Evolutionary conservation across 2,329 filamentous ascomycete genomes (phyloP), one percentile per base, ranked within the genome.

Genomic region (Cadophora sp.): DNA sequence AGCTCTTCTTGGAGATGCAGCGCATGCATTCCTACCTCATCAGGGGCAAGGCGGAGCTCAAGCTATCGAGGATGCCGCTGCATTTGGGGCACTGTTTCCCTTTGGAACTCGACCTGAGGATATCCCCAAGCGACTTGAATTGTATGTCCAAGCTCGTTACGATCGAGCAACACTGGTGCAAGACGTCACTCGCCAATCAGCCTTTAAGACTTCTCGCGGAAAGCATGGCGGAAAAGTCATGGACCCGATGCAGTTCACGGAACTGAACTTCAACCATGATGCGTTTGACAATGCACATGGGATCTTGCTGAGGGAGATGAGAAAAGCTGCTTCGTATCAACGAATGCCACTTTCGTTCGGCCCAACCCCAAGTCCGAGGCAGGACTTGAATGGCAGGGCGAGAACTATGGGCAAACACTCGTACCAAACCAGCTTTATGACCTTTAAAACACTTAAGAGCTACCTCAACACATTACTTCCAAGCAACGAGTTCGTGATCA

Each of bases 1-100:
- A 22, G 87, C 83, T 0, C 76, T 91, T 0, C 76, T 92, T 0
- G 90, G 90, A 0, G 90, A 92, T 73, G 88, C 90, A 0, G 89
- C 88, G 0, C 90, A 92, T 75, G 89, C 90, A 0, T 91, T 92
- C 73, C 79, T 89, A 0, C 89, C 89, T n/a, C 84, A 88, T 69
- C 86, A 88, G 76, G 88, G 84, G 0, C 87, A 89, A 74, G 89
- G 89, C 2, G 89, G 85, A 6, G 88, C 80, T 0, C 81, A 86
- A 65, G 90, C 90, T 0, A 91, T 92, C 51, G 90, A 92, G 74
- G 90, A 92, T 70, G 89, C 85, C 0, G 85, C 85, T 0, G 84
- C 88, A 0, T 75, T 92, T 0, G 84, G 82, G 0, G 83, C 85
- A 1, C 80, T 92, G 7, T 79, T 92, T 0, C 83, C 84, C 5